Percentiles rank a stretch among this genome's conserved stretches.
Conservation (phyloP, 106 monocot genomes). For the Narthecium ossifragum region DNA sequence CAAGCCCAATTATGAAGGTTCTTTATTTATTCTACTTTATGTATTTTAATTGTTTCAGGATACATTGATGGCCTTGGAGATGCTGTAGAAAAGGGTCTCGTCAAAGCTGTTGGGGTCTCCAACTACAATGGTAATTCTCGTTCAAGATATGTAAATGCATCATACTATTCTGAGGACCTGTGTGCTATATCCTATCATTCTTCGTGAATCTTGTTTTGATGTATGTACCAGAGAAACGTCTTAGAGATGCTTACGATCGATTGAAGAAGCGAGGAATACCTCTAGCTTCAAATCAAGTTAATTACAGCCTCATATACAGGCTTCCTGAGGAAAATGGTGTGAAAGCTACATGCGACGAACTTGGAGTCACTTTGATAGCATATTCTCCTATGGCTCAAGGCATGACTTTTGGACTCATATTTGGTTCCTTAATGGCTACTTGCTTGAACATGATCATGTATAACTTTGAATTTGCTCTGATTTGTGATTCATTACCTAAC, state of each 20-base stretch:
- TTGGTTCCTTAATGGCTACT: too few relatives aligned
- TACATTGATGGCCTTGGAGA: constrained; percentile 98
- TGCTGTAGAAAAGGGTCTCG: constrained; percentile 92
- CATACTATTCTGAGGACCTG: not conserved
- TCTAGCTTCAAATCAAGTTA: constrained; percentile 93
- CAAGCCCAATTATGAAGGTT: not conserved
- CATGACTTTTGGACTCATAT: not conserved
- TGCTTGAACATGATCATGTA: too few relatives aligned
- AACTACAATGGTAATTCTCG: constrained; percentile 75
- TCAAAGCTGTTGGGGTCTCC: constrained; percentile 97
- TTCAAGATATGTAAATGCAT: not conserved
- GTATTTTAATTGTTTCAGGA: constrained; percentile 27
- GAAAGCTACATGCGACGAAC: constrained; percentile 89
- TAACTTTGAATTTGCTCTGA: too few relatives aligned
- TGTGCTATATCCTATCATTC: not conserved
- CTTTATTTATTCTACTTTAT: not conserved
- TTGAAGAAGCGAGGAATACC: constrained; percentile 89
- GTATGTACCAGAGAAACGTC: constrained; percentile 56
- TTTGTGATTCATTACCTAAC: too few relatives aligned
- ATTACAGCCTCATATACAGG: constrained; percentile 93
- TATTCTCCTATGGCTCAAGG: constrained; percentile 99
- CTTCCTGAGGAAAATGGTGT: constrained; percentile 92
- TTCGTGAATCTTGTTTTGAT: not conserved
- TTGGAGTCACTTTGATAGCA: constrained; percentile 90
- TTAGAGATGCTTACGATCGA: constrained; percentile 76